These are phyloP conservation scores for Thelonectria blattea DNA, from an alignment of 2,329 filamentous ascomycete species.

Conservation along the genomic window DNA sequence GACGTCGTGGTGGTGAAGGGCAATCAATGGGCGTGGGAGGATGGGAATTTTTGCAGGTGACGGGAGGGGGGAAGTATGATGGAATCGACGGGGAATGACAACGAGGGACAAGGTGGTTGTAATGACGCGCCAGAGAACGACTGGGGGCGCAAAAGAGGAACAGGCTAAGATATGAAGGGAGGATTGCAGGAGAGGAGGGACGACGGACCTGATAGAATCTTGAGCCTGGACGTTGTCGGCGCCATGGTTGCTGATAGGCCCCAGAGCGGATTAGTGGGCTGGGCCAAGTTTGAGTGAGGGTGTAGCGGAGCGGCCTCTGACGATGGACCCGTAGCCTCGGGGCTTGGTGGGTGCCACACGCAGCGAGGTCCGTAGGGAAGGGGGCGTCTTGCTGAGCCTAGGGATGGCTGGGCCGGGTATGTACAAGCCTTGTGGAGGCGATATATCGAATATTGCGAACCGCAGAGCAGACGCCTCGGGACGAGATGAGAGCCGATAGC, in stretches of 20 bases:
- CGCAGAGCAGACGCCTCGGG: slow-evolving; percentile 22
- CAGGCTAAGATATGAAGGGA: slow-evolving; percentile 37
- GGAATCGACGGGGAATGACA: slow-evolving; percentile 22
- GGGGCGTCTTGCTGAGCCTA: slow-evolving; percentile 35
- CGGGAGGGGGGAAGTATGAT: slow-evolving; percentile 20
- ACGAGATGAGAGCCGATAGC: slow-evolving; percentile 17
- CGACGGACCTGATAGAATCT: slow-evolving; percentile 66
- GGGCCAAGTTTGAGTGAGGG: slow-evolving; percentile 41
- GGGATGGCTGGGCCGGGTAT: slow-evolving; percentile 21
- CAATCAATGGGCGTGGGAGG: slow-evolving; percentile 12
- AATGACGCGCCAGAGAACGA: slow-evolving; percentile 29
- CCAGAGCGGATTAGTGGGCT: slow-evolving; percentile 44
- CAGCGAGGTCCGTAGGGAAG: slow-evolving; percentile 31
- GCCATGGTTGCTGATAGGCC: slow-evolving; percentile 56
- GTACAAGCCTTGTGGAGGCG: slow-evolving; percentile 29
- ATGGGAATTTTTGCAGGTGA: slow-evolving; percentile 18
- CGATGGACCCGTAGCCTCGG: slow-evolving; percentile 44
- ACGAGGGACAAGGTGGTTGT: slow-evolving; percentile 27
- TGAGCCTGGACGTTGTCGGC: slow-evolving; percentile 64
- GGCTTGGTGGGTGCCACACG: slow-evolving; percentile 39
- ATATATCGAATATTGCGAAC: slow-evolving; percentile 30
- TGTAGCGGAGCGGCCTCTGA: slow-evolving; percentile 42
- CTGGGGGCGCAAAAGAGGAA: slow-evolving; percentile 24
- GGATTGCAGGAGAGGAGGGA: slow-evolving; percentile 41
- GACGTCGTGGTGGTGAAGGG: slow-evolving; percentile 27